Percentiles rank a stretch among this genome's conserved stretches.
phyloP scores from a whole-genome alignment of 306 rosid species.

The Glycyrrhiza uralensis region DNA sequence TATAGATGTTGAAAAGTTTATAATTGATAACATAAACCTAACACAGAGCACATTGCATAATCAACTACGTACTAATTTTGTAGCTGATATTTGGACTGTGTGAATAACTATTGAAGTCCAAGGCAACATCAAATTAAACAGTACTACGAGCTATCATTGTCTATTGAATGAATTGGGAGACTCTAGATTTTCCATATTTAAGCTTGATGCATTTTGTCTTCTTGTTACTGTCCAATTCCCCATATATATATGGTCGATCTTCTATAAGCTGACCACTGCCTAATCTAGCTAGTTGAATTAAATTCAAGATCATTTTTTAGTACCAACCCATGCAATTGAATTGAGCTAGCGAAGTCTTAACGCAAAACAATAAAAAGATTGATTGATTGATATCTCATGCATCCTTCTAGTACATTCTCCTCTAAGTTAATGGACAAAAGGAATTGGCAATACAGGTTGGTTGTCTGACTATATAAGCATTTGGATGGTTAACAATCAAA shows the following conservation, averaged over 20 bases:
- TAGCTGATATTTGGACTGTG: not conserved
- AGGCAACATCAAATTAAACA: not conserved
- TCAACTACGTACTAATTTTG: too few species aligned
- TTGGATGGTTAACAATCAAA: slow-evolving; percentile 28
- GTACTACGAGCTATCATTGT: not conserved
- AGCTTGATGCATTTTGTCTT: slow-evolving; percentile 11
- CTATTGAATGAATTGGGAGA: slow-evolving; percentile 5
- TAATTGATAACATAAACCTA: too few species aligned
- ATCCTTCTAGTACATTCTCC: slow-evolving; percentile 31
- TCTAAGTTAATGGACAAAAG: slow-evolving; percentile 26
- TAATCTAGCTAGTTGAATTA: not conserved
- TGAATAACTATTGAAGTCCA: not conserved
- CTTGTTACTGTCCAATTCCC: not conserved
- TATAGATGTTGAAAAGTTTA: too few species aligned
- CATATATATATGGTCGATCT: too few species aligned
- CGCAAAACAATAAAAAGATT: not conserved
- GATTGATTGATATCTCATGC: slow-evolving; percentile 14
- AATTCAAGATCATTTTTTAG: slow-evolving; percentile 5
- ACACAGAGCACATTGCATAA: too few species aligned
- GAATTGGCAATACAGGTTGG: slow-evolving; percentile 9
- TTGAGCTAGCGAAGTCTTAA: not conserved
- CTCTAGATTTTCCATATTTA: not conserved
- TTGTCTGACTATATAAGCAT: slow-evolving; percentile 35
- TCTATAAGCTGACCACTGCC: slow-evolving; percentile 26
- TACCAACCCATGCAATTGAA: slow-evolving; percentile 8